Conservation (phyloP, 2,329 filamentous ascomycete genomes). For the Dactylellina leptospora region DNA sequence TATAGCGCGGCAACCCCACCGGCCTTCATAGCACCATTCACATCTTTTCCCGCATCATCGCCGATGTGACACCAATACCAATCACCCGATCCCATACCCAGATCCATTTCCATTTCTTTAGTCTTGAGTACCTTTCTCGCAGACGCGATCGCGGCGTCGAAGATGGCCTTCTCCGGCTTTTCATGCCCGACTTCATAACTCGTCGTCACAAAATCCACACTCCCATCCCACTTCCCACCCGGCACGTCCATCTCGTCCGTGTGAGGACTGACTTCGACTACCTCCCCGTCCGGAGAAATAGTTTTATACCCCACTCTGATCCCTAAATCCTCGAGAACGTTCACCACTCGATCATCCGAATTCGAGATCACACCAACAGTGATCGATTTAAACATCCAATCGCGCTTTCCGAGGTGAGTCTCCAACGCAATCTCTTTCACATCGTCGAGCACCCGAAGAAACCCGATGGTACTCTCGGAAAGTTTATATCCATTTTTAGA, state of each 20-base stretch:
- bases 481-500: conserved; percentile 66
- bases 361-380: conserved; percentile 71
- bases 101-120: conserved; percentile 2
- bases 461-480: conserved; percentile 63
- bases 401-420: neutral
- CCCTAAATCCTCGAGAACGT: conserved; percentile 67
- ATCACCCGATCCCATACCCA: conserved; percentile 53
- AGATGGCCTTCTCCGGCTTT: conserved; percentile 69
- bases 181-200: conserved; percentile 71
- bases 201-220: conserved; percentile 68
- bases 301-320: conserved; percentile 54
- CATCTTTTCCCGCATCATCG: conserved; percentile 68
- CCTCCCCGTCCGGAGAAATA: neutral
- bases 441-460: conserved; percentile 62
- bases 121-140: conserved; percentile 30
- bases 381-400: conserved; percentile 57
- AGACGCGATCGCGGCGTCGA: conserved; percentile 64
- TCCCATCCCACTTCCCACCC: conserved; percentile 11
- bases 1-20: conserved; percentile 69
- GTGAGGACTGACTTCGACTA: neutral
- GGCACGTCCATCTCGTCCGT: neutral
- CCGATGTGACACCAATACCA: conserved; percentile 66
- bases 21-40: conserved; percentile 68
- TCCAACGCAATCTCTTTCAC: conserved; percentile 31
- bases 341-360: conserved; percentile 69